Conservation (phyloP, 2,329 filamentous ascomycete genomes). For the Phialophora expanda region DNA sequence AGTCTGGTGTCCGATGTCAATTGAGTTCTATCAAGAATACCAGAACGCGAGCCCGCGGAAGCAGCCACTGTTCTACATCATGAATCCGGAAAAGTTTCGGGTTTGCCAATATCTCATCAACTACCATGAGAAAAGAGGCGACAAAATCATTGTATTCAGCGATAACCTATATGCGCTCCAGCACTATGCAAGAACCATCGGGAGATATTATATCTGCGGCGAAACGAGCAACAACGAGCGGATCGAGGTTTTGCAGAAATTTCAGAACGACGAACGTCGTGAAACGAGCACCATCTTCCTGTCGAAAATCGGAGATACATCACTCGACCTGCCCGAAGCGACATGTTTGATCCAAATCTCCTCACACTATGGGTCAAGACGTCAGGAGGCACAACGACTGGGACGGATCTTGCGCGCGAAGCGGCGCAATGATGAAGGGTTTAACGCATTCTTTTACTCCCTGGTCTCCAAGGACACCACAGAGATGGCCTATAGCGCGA, state of each 20-base stretch:
- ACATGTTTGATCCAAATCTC: conserved; percentile 98
- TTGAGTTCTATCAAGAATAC: conserved; percentile 96
- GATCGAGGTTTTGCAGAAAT: conserved; percentile 86
- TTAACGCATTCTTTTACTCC: conserved; percentile 99
- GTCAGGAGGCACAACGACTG: conserved; percentile 92
- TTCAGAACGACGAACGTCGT: conserved; percentile 77
- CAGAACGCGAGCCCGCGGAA: conserved; percentile 72
- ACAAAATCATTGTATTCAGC: conserved; percentile 98
- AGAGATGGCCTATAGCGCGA: conserved; percentile 97
- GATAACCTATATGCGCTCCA: conserved; percentile 95
- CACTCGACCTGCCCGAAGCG: conserved; percentile 93
- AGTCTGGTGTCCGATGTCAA: conserved; percentile 99
- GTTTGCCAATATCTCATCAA: conserved; percentile 98
- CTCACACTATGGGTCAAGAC: conserved; percentile 93
- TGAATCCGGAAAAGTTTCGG: conserved; percentile 98
- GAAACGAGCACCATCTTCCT: conserved; percentile 90
- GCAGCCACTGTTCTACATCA: conserved; percentile 79
- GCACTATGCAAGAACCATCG: conserved; percentile 80
- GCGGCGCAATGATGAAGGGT: conserved; percentile 93
- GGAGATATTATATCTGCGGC: conserved; percentile 90
- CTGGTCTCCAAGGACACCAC: conserved; percentile 96
- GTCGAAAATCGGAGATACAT: conserved; percentile 97
- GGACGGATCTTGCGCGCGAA: conserved; percentile 95
- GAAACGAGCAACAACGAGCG: conserved; percentile 85
- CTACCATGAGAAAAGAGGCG: conserved; percentile 90